Conservation (phyloP, 495 filamentous ascomycete species). For the Astrothelium macrocarpum region DNA sequence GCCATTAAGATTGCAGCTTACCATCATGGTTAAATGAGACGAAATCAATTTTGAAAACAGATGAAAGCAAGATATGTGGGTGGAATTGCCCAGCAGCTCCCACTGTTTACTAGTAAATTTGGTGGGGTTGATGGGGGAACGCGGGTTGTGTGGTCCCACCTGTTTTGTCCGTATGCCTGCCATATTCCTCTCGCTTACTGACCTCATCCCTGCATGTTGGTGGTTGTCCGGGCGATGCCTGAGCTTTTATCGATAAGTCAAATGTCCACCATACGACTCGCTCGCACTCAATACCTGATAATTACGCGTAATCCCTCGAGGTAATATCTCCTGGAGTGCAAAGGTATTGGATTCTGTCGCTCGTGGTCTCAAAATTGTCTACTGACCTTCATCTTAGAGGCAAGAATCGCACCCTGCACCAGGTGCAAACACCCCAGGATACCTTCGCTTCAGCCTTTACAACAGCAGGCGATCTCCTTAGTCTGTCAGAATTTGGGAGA, state of each 20-base stretch:
- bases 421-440: background rate
- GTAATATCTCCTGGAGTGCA: background rate
- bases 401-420: background rate
- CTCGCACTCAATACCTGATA: background rate
- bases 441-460: background rate
- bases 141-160: too few species aligned
- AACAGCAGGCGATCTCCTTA: background rate
- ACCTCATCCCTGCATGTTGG: background rate
- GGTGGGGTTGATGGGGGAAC: too few species aligned
- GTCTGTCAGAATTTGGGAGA: background rate
- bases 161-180: too few species aligned
- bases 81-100: too few species aligned
- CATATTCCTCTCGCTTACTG: background rate
- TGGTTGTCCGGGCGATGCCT: background rate
- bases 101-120: too few species aligned
- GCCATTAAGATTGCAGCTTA: too few species aligned
- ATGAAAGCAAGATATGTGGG: too few species aligned
- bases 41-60: too few species aligned
- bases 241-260: background rate
- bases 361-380: background rate
- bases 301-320: background rate
- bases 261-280: background rate
- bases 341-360: background rate
- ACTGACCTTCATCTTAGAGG: background rate
- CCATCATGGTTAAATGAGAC: too few species aligned